These are phyloP conservation scores for Gentiana macrophylla DNA, from an alignment of 257 asterid genomes.

Conservation along the genomic window DNA sequence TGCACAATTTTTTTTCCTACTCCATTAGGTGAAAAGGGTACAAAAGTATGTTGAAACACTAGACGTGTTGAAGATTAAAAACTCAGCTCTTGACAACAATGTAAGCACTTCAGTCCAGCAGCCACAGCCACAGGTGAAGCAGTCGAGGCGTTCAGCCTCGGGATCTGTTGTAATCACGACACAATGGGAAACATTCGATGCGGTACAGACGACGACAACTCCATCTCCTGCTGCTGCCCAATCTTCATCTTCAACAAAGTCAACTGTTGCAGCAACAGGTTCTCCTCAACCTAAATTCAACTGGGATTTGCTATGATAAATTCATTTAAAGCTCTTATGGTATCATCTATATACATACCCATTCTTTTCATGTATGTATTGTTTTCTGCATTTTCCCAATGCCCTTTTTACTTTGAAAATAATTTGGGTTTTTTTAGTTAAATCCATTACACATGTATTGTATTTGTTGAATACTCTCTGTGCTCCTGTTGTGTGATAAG, in stretches of 20 bases:
- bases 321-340: slow-evolving; percentile 19
- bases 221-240: slow-evolving; percentile 1
- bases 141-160: slow-evolving; percentile 20
- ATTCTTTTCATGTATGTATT: slow-evolving; percentile 33
- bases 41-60: slow-evolving; percentile 38
- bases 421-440: slow-evolving; percentile 13
- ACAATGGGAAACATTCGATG: slow-evolving; percentile 38
- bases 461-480: too few species aligned
- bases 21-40: slow-evolving; percentile 24
- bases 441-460: too few species aligned
- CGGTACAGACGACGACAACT: slow-evolving; percentile 11
- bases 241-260: slow-evolving; percentile 10
- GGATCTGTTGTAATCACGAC: slow-evolving; percentile 33
- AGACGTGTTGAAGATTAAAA: slow-evolving; percentile 28
- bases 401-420: slow-evolving; percentile 17
- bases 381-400: slow-evolving; percentile 14
- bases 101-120: slow-evolving; percentile 7
- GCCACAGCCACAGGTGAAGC: slow-evolving; percentile 4
- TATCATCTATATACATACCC: slow-evolving; percentile 12
- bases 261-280: slow-evolving; percentile 13
- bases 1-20: too few species aligned
- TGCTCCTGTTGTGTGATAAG: too few species aligned
- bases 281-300: slow-evolving; percentile 24
- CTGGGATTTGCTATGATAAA: slow-evolving; percentile 38
- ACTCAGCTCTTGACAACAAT: slow-evolving; percentile 14